Percentiles rank a stretch among this genome's conserved stretches.
Conservation (phyloP, 306 rosid genomes). For the Vigna hirtella region DNA sequence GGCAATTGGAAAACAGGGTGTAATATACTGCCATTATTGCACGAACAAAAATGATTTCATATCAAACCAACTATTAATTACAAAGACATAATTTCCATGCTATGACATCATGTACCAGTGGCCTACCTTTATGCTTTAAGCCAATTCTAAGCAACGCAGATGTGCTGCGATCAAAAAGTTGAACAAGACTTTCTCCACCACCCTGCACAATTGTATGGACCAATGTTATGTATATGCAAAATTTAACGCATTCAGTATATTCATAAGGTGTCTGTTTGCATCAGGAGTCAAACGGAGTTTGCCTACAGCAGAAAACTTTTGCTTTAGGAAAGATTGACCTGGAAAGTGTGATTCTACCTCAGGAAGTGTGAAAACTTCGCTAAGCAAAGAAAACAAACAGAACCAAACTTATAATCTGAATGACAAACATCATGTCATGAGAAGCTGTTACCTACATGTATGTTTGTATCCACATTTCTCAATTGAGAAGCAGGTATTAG, state of each 20-base stretch:
- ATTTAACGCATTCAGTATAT: constrained; percentile 29
- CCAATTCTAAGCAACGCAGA: constrained; percentile 71
- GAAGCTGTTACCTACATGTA: neutral
- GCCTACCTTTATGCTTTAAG: constrained; percentile 75
- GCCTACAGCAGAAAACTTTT: neutral
- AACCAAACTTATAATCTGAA: constrained; percentile 12
- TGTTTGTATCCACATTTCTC: constrained; percentile 3
- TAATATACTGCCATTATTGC: neutral
- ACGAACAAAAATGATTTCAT: constrained; percentile 16
- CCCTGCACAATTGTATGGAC: constrained; percentile 61
- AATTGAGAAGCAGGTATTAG: constrained; percentile 10
- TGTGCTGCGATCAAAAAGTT: constrained; percentile 76
- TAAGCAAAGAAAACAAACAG: neutral
- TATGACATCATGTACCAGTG: neutral
- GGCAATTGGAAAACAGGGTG: neutral
- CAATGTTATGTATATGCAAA: constrained; percentile 31
- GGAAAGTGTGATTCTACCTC: neutral
- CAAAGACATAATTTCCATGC: constrained; percentile 18
- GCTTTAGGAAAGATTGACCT: neutral
- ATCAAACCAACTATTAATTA: constrained; percentile 26
- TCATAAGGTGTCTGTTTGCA: constrained; percentile 3
- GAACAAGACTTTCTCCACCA: constrained; percentile 92
- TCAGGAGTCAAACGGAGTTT: neutral
- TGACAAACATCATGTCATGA: neutral
- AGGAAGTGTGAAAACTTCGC: neutral